Evolutionary conservation across 805 yeast species (phyloP), one percentile per base, ranked within the genome.

Genomic region (Grigorovia jiainica): DNA sequence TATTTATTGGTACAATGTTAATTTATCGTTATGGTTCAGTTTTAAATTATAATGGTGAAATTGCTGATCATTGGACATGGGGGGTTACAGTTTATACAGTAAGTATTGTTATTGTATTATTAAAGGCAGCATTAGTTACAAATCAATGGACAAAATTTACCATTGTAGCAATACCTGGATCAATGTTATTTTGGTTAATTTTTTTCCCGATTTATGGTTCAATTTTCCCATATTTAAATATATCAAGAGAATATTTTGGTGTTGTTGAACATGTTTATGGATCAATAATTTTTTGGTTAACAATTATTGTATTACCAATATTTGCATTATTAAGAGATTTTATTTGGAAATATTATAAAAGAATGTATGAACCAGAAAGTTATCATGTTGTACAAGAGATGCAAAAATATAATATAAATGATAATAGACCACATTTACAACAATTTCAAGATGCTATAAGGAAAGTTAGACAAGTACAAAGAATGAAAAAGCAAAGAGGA

Each of bases 401-500:
- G 60, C 99, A 92, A 64, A 92, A 92, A 66, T 87, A 80, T 64
- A 89, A 90, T 55, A 84, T 87, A 47, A 90, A 84, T 47, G 96
- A 90, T 59, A 84, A 84, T 61, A 75, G 95, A 49, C 98, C 99
- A n/a, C 78, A 96, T 52, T 78, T 89, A 75, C 95, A 87, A 52
- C 95, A 89, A 49, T 92, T 92, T 72, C 98, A 92, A 63, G 87
- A 83, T 61, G 97, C 97, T 5, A 92, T 92, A 43, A 75, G 97
- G 57, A 92, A 87, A 58, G 97, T 92, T 19, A 81, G 99, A 64
- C 99, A 94, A 64, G 97, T 92, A 31, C 95, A 90, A 63, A 76
- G 99, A 63, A 90, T 92, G 85, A 84, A 94, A 60, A 92, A 92
- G 57, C 98, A 92, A 65, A 79, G 97, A 65, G 99, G 99, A 5